Conservation (phyloP, 2,329 filamentous ascomycete species). For the Aspergillus bombycis region DNA sequence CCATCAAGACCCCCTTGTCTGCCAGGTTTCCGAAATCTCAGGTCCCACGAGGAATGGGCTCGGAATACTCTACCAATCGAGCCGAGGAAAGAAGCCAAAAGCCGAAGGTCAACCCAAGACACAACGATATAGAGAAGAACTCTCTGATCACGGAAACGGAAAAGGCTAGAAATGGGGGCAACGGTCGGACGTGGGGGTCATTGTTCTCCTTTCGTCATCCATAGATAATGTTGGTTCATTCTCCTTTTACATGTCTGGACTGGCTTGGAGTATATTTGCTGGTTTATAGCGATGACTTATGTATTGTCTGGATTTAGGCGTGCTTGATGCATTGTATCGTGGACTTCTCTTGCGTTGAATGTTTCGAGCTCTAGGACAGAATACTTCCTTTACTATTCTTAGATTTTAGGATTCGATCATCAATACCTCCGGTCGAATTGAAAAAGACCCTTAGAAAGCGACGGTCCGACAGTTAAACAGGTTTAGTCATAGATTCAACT, state of each 20-base stretch:
- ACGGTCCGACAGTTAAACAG: not conserved
- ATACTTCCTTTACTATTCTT: not conserved
- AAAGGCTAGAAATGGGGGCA: not conserved
- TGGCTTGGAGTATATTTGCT: not conserved
- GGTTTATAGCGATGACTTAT: not conserved
- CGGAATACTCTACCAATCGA: not conserved
- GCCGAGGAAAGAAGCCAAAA: constrained; percentile 1
- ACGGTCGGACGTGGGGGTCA: constrained; percentile 1
- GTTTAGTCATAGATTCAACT: not conserved
- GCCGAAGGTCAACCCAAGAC: not conserved
- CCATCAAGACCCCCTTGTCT: constrained; percentile 21
- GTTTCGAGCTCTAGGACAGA: not conserved
- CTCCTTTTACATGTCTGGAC: not conserved
- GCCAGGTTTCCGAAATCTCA: constrained; percentile 18
- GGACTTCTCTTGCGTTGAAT: not conserved
- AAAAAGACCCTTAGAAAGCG: not conserved
- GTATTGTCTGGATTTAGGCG: not conserved
- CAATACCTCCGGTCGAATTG: not conserved
- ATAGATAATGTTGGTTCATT: not conserved
- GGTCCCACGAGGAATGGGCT: not conserved
- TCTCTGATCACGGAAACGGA: constrained; percentile 4
- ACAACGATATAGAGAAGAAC: constrained; percentile 10
- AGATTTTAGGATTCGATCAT: not conserved
- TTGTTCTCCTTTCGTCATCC: constrained; percentile 6
- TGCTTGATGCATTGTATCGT: not conserved